These are phyloP conservation scores for Candida silvicultrix DNA, from an alignment of 805 yeast species.

Conservation along the genomic window DNA sequence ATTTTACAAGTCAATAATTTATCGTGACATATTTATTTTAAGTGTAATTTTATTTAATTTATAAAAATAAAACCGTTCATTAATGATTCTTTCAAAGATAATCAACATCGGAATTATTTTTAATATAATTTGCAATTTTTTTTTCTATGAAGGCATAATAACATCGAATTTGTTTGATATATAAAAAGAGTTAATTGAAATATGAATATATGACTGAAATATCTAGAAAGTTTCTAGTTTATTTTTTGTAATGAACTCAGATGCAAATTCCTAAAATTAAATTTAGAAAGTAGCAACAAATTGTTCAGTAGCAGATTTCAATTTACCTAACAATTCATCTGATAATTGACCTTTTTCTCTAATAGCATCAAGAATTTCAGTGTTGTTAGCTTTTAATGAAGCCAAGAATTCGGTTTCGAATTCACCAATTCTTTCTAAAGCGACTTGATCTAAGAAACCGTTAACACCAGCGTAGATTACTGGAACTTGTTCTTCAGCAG, in stretches of 20 bases:
- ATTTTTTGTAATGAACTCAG: neutral
- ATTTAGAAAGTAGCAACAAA: slow-evolving; percentile 83
- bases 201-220: slow-evolving; percentile 2
- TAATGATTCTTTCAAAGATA: neutral
- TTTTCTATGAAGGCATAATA: slow-evolving; percentile 1
- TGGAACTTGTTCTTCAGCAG: slow-evolving; percentile 99
- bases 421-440: slow-evolving; percentile 79
- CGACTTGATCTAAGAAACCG: slow-evolving; percentile 91
- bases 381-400: slow-evolving; percentile 85
- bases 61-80: neutral
- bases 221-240: neutral
- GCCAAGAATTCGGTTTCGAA: slow-evolving; percentile 92
- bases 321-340: slow-evolving; percentile 77
- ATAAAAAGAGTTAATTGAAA: slow-evolving; percentile 1
- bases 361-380: slow-evolving; percentile 78
- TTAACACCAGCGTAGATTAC: slow-evolving; percentile 99
- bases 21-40: slow-evolving; percentile 5
- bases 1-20: too few relatives aligned
- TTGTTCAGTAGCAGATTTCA: slow-evolving; percentile 88
- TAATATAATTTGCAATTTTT: neutral
- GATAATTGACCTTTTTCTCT: slow-evolving; percentile 86
- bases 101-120: neutral
- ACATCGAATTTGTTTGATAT: slow-evolving; percentile 1
- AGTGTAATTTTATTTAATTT: neutral
- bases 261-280: slow-evolving; percentile 1